phyloP scores from a whole-genome alignment of 495 filamentous ascomycete species.

The Lasiosphaeria miniovina region DNA sequence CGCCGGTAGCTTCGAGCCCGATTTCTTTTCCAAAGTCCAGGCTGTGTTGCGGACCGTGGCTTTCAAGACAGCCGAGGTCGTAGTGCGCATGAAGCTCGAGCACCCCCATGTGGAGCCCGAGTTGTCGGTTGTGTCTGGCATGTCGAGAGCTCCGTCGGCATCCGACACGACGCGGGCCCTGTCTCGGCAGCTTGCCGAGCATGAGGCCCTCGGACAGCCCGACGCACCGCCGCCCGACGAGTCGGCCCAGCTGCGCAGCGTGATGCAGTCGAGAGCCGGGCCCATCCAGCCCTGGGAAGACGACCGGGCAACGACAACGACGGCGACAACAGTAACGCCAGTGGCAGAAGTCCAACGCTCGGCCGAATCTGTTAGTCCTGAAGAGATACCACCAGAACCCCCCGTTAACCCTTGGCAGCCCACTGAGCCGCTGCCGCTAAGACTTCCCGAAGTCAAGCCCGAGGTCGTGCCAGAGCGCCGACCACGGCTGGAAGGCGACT shows the following conservation, averaged over 20 bases:
- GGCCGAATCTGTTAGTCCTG: slow-evolving; percentile 23
- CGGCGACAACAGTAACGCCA: too few relatives aligned
- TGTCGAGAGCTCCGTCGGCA: slow-evolving; percentile 10
- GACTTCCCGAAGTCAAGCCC: background rate
- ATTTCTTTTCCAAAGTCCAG: slow-evolving; percentile 37
- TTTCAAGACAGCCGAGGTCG: slow-evolving; percentile 35
- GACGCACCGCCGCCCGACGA: too few relatives aligned
- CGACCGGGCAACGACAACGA: too few relatives aligned
- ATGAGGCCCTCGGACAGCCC: too few relatives aligned
- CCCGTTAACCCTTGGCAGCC: slow-evolving; percentile 17
- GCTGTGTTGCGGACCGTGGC: slow-evolving; percentile 36
- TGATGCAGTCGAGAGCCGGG: slow-evolving; percentile 28
- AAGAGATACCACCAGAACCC: slow-evolving; percentile 25
- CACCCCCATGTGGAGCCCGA: slow-evolving; percentile 21
- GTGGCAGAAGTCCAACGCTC: slow-evolving; percentile 8
- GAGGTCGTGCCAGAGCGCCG: slow-evolving; percentile 9
- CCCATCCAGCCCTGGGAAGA: slow-evolving; percentile 24
- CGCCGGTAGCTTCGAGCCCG: slow-evolving; percentile 36
- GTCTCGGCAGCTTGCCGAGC: background rate
- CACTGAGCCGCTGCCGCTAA: background rate
- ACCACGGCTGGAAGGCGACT: background rate
- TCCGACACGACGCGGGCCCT: background rate
- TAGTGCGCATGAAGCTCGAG: slow-evolving; percentile 41
- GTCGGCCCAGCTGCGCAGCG: background rate
- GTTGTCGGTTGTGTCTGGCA: slow-evolving; percentile 14